These are phyloP conservation scores for Striga asiatica DNA, from an alignment of 257 asterid species.

Conservation along the genomic window DNA sequence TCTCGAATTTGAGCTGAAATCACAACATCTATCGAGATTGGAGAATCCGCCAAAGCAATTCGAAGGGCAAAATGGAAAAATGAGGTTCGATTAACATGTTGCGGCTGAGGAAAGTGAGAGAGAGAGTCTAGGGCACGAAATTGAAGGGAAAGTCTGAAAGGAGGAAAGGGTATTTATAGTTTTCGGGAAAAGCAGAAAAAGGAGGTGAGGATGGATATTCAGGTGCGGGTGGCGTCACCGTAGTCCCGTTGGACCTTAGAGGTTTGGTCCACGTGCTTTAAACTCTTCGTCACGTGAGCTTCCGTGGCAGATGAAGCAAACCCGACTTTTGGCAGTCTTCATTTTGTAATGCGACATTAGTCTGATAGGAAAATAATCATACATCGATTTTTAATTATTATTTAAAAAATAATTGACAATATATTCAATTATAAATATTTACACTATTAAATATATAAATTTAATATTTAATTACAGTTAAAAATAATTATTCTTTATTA, in stretches of 20 bases:
- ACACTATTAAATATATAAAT: too few relatives aligned
- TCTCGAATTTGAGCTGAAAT: conserved; percentile 20
- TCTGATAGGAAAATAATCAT: too few relatives aligned
- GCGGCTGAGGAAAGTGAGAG: conserved; percentile 33
- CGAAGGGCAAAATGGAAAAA: conserved; percentile 8
- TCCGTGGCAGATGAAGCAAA: too few relatives aligned
- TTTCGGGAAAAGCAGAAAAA: conserved; percentile 31
- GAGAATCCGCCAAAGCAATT: background rate
- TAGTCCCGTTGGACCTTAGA: conserved; percentile 4
- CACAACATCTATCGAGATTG: conserved; percentile 9
- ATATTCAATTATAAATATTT: too few relatives aligned
- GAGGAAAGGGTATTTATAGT: conserved; percentile 29
- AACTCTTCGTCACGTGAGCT: too few relatives aligned
- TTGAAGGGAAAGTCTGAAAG: conserved; percentile 17
- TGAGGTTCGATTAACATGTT: conserved; percentile 17
- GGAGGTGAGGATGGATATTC: conserved; percentile 25
- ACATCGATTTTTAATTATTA: too few relatives aligned
- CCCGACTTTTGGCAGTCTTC: too few relatives aligned
- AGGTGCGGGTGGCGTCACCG: conserved; percentile 26
- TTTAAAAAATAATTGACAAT: too few relatives aligned
- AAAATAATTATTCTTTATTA: too few relatives aligned
- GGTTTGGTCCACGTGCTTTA: background rate
- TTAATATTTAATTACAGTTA: too few relatives aligned
- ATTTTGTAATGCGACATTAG: too few relatives aligned
- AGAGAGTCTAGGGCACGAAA: conserved; percentile 35